These are phyloP conservation scores for Crithidia acanthocephali DNA, from an alignment of 208 protist genomes.

Conservation along the genomic window DNA sequence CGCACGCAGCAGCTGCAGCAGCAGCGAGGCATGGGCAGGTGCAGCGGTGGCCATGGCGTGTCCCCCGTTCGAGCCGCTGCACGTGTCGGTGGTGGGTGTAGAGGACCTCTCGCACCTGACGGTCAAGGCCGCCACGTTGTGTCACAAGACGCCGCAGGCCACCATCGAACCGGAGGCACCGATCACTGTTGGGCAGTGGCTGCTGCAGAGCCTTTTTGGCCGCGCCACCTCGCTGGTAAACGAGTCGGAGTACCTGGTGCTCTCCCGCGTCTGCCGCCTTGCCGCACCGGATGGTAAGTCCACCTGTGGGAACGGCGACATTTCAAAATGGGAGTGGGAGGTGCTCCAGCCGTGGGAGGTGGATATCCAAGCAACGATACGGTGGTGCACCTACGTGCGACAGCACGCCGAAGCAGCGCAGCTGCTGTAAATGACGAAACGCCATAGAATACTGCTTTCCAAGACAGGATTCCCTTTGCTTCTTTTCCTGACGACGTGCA, in stretches of 20 bases:
- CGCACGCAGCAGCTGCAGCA: not conserved
- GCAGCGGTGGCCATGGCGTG: constrained; percentile 5
- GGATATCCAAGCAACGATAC: constrained; percentile 7
- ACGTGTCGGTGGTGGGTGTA: constrained; percentile 13
- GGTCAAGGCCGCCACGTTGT: constrained; percentile 8
- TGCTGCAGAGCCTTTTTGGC: constrained; percentile 25
- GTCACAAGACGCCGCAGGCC: not conserved
- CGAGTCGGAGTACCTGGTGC: constrained; percentile 21
- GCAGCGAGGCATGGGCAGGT: not conserved
- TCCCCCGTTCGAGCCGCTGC: constrained; percentile 15
- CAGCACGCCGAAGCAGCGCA: constrained; percentile 12
- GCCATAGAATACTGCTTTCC: too few relatives aligned
- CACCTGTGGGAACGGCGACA: constrained; percentile 2
- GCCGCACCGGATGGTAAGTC: not conserved
- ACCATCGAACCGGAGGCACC: not conserved
- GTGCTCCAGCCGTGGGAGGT: constrained; percentile 5
- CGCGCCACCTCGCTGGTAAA: not conserved
- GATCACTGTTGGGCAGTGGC: constrained; percentile 9
- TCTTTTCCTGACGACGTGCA: too few relatives aligned
- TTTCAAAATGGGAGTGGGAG: constrained; percentile 17
- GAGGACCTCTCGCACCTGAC: constrained; percentile 12
- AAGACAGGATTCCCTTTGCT: too few relatives aligned
- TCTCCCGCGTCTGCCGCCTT: constrained; percentile 12
- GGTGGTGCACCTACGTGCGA: constrained; percentile 23
- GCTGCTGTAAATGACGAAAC: not conserved